These are phyloP conservation scores for Ophiostoma australiae DNA, from an alignment of 2,329 filamentous ascomycete genomes.

Conservation along the genomic window DNA sequence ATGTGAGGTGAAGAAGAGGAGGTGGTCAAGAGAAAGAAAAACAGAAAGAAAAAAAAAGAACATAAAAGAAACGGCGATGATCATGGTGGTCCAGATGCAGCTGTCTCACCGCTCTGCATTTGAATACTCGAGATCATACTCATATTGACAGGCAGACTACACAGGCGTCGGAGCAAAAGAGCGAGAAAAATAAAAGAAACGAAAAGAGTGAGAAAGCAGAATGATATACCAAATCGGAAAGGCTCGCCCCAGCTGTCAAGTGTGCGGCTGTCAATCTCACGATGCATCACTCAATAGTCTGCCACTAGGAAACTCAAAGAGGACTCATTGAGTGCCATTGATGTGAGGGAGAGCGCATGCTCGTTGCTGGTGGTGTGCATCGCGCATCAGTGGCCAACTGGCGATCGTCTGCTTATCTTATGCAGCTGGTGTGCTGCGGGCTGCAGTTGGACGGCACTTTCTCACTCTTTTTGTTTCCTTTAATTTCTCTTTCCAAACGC, in stretches of 20 bases:
- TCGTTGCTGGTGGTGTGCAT: not conserved
- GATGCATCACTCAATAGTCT: constrained; percentile 2
- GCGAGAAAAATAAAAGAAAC: not conserved
- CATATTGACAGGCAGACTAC: not conserved
- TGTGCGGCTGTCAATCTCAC: not conserved
- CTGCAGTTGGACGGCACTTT: not conserved
- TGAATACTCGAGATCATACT: not conserved
- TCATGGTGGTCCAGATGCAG: constrained; percentile 1
- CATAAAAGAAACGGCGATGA: not conserved
- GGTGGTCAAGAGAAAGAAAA: not conserved
- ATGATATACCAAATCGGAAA: not conserved
- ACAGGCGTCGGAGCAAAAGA: not conserved
- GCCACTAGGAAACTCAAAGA: constrained; percentile 4
- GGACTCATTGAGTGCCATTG: not conserved
- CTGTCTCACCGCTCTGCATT: not conserved
- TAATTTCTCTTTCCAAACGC: not conserved
- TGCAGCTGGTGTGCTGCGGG: not conserved
- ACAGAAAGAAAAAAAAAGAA: constrained; percentile 14
- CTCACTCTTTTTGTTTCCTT: not conserved
- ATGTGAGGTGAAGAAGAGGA: not conserved
- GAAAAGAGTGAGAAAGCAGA: not conserved
- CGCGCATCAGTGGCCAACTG: not conserved
- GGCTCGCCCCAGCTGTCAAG: constrained; percentile 2
- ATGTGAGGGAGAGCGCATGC: not conserved
- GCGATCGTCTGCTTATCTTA: constrained; percentile 1